phyloP scores from a whole-genome alignment of 2,329 filamentous ascomycete species.

The Phaeosphaeriaceae sp. region DNA sequence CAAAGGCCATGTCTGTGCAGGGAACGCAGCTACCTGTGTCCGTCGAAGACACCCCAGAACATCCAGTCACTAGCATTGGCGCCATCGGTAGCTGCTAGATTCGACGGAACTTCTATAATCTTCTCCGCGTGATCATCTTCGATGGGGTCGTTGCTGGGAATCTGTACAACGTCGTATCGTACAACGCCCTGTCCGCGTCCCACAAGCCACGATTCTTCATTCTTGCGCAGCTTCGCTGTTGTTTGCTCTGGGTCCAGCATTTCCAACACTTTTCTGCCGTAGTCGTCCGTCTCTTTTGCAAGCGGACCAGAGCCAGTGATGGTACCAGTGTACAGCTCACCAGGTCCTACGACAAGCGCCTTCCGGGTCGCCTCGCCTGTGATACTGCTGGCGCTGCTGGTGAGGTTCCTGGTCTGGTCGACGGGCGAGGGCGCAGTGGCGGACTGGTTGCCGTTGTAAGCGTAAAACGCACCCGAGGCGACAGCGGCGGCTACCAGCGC shows the following conservation, averaged over 20 bases:
- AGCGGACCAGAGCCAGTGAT: constrained; percentile 86
- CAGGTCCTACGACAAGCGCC: constrained; percentile 86
- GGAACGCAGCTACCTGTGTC: constrained; percentile 74
- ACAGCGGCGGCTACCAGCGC: constrained; percentile 72
- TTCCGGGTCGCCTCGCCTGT: constrained; percentile 62
- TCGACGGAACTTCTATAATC: constrained; percentile 86
- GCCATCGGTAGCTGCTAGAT: constrained; percentile 61
- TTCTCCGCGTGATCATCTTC: constrained; percentile 99
- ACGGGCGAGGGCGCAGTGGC: constrained; percentile 27
- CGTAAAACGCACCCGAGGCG: constrained; percentile 79
- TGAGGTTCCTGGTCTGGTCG: constrained; percentile 43
- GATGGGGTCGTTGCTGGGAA: constrained; percentile 96
- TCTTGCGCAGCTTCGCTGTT: constrained; percentile 84
- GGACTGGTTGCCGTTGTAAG: constrained; percentile 60
- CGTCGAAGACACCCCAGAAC: constrained; percentile 99
- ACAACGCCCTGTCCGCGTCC: constrained; percentile 89
- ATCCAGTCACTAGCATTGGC: constrained; percentile 85
- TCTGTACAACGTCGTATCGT: constrained; percentile 90
- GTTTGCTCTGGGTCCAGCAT: constrained; percentile 97
- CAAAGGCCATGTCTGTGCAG: background rate
- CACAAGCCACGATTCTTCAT: constrained; percentile 90
- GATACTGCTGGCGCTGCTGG: constrained; percentile 37
- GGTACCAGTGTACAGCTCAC: constrained; percentile 87
- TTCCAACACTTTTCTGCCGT: constrained; percentile 85
- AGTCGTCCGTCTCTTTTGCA: constrained; percentile 85